Conservation (phyloP, 306 rosid genomes). For the Trifolium repens region DNA sequence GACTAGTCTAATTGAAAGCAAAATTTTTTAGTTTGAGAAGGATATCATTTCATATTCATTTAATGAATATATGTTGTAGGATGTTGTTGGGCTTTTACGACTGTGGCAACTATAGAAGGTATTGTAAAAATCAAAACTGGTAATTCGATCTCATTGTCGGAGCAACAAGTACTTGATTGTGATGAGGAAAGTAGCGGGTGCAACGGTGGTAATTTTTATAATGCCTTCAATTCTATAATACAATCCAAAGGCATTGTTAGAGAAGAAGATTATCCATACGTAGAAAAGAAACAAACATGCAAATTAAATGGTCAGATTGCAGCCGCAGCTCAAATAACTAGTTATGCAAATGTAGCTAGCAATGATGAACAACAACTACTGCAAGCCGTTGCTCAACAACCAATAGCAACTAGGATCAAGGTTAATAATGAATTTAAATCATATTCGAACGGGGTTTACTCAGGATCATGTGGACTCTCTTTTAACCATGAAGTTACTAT, state of each 20-base stretch:
- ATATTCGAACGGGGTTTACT: not conserved
- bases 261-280: conserved; percentile 34
- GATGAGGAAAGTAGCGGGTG: not conserved
- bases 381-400: conserved; percentile 11
- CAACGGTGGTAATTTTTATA: not conserved
- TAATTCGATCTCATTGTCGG: conserved; percentile 35
- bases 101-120: conserved; percentile 52
- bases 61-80: conserved; percentile 18
- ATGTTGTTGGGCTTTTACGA: conserved; percentile 53
- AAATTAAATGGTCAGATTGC: not conserved
- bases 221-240: not conserved
- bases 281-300: not conserved
- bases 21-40: not conserved
- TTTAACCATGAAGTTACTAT: conserved; percentile 9
- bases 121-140: conserved; percentile 30
- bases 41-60: not conserved
- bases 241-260: conserved; percentile 14
- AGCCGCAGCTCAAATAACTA: conserved; percentile 11
- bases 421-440: rapidly evolving
- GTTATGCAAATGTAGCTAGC: not conserved
- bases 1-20: no score
- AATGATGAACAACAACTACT: conserved; percentile 25
- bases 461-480: not conserved
- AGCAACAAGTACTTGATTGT: conserved; percentile 51
- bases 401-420: not conserved